Conservation (phyloP, 2,329 filamentous ascomycete genomes). For the Graphiopsis chlorocephala region DNA sequence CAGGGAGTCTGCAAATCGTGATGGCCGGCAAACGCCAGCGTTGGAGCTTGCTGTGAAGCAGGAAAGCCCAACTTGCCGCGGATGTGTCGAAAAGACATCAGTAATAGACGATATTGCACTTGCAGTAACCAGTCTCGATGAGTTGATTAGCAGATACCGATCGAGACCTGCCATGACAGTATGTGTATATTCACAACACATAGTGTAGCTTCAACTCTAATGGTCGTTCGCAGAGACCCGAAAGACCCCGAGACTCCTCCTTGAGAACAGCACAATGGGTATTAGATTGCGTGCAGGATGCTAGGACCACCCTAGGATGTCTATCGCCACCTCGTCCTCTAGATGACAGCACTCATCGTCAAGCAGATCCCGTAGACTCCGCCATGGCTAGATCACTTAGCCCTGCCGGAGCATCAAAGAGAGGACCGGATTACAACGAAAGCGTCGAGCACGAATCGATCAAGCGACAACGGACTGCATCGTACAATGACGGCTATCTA, state of each 20-base stretch:
- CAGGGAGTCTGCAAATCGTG: conserved; percentile 22
- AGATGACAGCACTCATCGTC: not conserved
- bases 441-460: conserved; percentile 17
- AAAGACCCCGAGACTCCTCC: conserved; percentile 20
- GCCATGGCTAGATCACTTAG: not conserved
- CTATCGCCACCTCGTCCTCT: conserved; percentile 8
- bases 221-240: conserved; percentile 16
- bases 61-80: conserved; percentile 24
- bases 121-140: conserved; percentile 26
- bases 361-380: conserved; percentile 1
- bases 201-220: not conserved
- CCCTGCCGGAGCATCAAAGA: conserved; percentile 22
- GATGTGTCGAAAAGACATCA: conserved; percentile 25
- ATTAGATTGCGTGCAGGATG: conserved; percentile 21
- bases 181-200: not conserved
- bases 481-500: conserved; percentile 16
- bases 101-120: conserved; percentile 26
- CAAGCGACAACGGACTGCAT: conserved; percentile 25
- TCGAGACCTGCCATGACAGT: conserved; percentile 18
- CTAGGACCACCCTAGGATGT: conserved; percentile 23
- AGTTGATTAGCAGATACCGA: conserved; percentile 21
- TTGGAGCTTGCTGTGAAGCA: not conserved
- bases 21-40: not conserved
- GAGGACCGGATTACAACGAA: conserved; percentile 21
- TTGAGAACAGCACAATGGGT: conserved; percentile 27